Conservation (phyloP, 2,329 filamentous ascomycete species). For the Beauveria caledonica region DNA sequence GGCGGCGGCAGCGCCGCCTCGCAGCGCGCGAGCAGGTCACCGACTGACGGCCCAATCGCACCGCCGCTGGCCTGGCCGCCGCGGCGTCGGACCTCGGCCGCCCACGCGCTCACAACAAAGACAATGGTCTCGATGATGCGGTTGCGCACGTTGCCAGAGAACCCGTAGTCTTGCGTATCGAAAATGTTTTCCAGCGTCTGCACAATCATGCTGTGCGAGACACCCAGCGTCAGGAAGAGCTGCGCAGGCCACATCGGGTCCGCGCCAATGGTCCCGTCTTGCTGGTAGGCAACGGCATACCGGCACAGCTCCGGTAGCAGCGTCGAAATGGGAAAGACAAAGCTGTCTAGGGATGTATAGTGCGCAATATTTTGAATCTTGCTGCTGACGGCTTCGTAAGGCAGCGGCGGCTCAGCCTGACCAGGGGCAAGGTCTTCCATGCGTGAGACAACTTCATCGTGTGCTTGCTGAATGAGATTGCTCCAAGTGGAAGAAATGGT, state of each 20-base stretch:
- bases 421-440: slow-evolving; percentile 33
- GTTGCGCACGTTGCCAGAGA: slow-evolving; percentile 41
- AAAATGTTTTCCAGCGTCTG: slow-evolving; percentile 49
- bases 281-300: slow-evolving; percentile 51
- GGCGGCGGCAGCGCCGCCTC: slow-evolving; percentile 36
- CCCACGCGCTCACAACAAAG: slow-evolving; percentile 41
- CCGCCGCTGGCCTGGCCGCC: slow-evolving; percentile 33
- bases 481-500: slow-evolving; percentile 82
- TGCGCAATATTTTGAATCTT: slow-evolving; percentile 58
- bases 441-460: slow-evolving; percentile 44
- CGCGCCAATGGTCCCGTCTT: slow-evolving; percentile 49
- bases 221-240: slow-evolving; percentile 46
- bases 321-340: slow-evolving; percentile 55
- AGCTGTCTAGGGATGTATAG: slow-evolving; percentile 55
- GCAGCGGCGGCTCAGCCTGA: slow-evolving; percentile 37
- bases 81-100: slow-evolving; percentile 39
- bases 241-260: slow-evolving; percentile 50
- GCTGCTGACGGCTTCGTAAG: slow-evolving; percentile 63
- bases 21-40: slow-evolving; percentile 42
- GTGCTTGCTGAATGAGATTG: slow-evolving; percentile 66
- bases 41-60: slow-evolving; percentile 35
- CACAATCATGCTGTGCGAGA: slow-evolving; percentile 48
- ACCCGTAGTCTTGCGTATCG: slow-evolving; percentile 51
- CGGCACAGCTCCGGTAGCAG: slow-evolving; percentile 55
- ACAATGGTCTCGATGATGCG: slow-evolving; percentile 48